Conservation (phyloP, 345 rosid species). For the Sonneratia alba region DNA sequence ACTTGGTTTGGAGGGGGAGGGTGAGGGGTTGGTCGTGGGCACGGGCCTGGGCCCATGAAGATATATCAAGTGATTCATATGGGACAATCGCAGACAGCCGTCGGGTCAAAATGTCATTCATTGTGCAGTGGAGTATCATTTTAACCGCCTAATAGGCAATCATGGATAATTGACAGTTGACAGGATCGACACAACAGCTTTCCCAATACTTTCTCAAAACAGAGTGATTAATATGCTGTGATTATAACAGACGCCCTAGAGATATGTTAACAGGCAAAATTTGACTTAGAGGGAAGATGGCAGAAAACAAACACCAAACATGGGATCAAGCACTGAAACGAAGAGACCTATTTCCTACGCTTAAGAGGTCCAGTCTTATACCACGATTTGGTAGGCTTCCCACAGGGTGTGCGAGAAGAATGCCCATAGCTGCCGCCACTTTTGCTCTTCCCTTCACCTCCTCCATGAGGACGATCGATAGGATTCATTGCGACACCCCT, state of each 20-base stretch:
- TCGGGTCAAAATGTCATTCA: no score
- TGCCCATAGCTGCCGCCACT: conserved; percentile 66
- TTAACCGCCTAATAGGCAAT: no score
- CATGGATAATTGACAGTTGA: no score
- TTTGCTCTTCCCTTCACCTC: conserved; percentile 90
- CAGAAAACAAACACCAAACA: no score
- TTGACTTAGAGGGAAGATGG: neutral
- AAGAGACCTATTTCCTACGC: conserved; percentile 27
- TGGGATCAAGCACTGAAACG: neutral
- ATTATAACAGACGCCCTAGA: neutral
- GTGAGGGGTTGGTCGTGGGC: no score
- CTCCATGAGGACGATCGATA: conserved; percentile 91
- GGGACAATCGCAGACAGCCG: no score
- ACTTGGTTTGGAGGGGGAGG: no score
- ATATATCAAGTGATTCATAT: no score
- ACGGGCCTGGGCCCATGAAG: no score
- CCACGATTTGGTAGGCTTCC: conserved; percentile 77
- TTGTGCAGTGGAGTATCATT: no score
- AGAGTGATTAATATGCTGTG: neutral
- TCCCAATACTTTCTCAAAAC: neutral
- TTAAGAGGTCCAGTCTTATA: conserved; percentile 52
- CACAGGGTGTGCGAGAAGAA: conserved; percentile 72
- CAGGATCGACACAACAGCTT: neutral
- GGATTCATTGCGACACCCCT: conserved; percentile 89
- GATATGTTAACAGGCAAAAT: neutral